Evolutionary conservation across 2,329 filamentous ascomycete genomes (phyloP), one percentile per base, ranked within the genome.

Genomic region (Diaporthe citri): DNA sequence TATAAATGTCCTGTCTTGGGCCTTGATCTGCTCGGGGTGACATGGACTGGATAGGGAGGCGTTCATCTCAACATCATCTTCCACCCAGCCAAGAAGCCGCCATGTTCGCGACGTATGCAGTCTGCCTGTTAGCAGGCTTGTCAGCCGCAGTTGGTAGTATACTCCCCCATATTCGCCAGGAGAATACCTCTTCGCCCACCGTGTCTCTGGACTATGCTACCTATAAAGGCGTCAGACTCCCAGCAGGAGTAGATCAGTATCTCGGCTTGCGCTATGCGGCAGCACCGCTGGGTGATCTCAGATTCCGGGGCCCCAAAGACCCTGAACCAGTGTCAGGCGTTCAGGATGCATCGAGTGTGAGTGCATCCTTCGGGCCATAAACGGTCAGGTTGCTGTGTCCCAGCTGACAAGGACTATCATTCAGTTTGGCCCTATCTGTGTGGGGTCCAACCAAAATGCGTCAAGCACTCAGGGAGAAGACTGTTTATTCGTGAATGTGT

Each of bases 231-330:
- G 82, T 85, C 5, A 80, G 85, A 1, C 84, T 88, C 1, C 78
- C 82, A 0, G 89, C 90, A 78, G 92, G 91, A 1, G 84, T 95
- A 64, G 91, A 89, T 3, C 88, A 93, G 81, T 96, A 93, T 93
- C 87, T 94, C 10, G 94, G 93, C 1, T 90, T 97, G 77, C 90
- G 93, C 57, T 97, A 91, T 84, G 94, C 94, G 1, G 91, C 92
- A 7, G 86, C 93, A 20, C 94, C 94, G 0, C 74, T 93, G 2
- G 92, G 91, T 1, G 79, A 89, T 8, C 81, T 94, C 75, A 88
- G 94, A 28, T 96, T 95, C 80, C 86, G 87, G 71, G 90, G 91
- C 17, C 93, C 94, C 0, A 85, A 88, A 78, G 91, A 94, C 80
- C 93, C 94, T 2, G 77, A 83, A 0, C 79, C 79, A 7, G 80